Evolutionary conservation across 306 rosid genomes (phyloP).

Genomic region (Vicia faba): DNA sequence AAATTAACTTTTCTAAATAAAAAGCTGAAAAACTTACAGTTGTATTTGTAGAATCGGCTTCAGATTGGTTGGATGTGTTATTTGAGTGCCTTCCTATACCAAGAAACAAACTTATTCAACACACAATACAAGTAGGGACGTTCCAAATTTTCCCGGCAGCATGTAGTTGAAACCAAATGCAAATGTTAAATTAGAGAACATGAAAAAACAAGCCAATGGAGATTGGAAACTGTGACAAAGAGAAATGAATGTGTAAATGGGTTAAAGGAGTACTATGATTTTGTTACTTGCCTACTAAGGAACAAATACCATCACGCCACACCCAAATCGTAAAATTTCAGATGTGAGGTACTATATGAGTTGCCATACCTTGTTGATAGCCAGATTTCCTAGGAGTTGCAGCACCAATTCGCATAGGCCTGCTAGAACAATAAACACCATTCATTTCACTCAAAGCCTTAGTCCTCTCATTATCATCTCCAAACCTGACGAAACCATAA

Average conservation of each 20-base stretch:
- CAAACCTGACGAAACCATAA: constrained; percentile 96
- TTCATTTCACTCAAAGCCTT: constrained; percentile 89
- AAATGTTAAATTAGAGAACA: constrained; percentile 9
- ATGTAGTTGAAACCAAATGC: constrained; percentile 17
- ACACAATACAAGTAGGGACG: constrained; percentile 1
- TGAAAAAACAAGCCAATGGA: neutral
- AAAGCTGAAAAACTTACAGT: constrained; percentile 61
- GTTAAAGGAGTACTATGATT: neutral
- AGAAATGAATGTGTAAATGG: neutral
- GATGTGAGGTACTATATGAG: constrained; percentile 26
- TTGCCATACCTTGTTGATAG: constrained; percentile 66
- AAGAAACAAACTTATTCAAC: constrained; percentile 33
- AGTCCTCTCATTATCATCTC: constrained; percentile 81
- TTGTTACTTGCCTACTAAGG: neutral
- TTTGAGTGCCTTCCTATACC: constrained; percentile 75
- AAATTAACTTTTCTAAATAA: constrained; percentile 2
- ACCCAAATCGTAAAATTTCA: constrained; percentile 6
- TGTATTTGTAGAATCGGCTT: constrained; percentile 87
- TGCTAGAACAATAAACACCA: constrained; percentile 84
- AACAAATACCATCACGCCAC: constrained; percentile 20
- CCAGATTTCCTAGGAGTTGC: constrained; percentile 96
- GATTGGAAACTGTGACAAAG: neutral
- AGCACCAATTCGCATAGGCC: constrained; percentile 95
- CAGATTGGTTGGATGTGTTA: constrained; percentile 72
- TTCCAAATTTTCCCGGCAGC: constrained; percentile 1